Base-by-base conservation (phyloP, 768 basidiomycete genomes). In the Calocybe indica region DNA sequence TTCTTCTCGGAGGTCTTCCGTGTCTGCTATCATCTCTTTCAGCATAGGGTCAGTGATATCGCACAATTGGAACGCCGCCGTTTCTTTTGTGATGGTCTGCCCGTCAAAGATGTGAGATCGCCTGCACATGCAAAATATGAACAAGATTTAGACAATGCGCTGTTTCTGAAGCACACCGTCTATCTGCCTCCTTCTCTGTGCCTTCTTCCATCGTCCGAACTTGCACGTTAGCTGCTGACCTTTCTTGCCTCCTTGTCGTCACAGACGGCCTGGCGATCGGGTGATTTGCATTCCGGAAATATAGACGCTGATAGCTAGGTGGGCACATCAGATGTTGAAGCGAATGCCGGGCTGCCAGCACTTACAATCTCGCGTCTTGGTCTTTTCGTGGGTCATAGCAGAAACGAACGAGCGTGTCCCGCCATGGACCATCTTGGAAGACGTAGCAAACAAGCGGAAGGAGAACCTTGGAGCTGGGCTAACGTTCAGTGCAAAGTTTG, bases 341-440 rank as follows among this genome's bases (percentile, higher is more conserved):
- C 4, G 22, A 22, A 22, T 4, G 22, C 22, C 22, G 22, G 22
- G 22, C 22, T 22, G 22, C 22, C 2, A 22, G n/a, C 5, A 71
- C 88, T 53, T 53, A 94, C 94, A 92, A 80, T 53, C 89, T 75
- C 13, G 90, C 84, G 42, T 73, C 68, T 2, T 75, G 73, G 51
- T 89, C 77, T 56, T 76, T 77, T 36, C 94, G 75, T 7, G 96
- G 96, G 59, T 99, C 96, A 58, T 93, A 98, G 9, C 85, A 82
- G 48, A 92, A 85, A 39, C 82, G 80, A 33, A 97, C 76, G 43
- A 93, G 75, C 10, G 88, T 88, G 56, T 97, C 94, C 36, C 92
- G 76, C 85, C 88, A 98, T 2, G 94, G 93, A 0, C 96, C 96
- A 54, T 96, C 94, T 55, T 85, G 80, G 59, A 97, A 94, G 7